phyloP scores from a whole-genome alignment of 352 stramenopile genomes.

The Pythium plurisporium region DNA sequence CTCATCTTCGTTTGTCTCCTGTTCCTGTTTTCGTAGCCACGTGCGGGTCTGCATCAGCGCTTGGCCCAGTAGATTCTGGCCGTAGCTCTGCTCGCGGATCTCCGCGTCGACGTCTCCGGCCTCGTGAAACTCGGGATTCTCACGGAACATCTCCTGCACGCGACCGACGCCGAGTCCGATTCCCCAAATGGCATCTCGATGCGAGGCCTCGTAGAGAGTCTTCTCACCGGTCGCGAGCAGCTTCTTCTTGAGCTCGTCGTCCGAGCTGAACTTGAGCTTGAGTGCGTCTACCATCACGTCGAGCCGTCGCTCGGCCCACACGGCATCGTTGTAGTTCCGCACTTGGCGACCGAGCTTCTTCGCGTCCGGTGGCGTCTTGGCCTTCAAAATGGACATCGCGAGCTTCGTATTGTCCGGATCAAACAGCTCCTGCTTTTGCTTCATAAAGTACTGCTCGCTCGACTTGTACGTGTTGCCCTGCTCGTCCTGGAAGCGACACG shows the following conservation, averaged over 20 bases:
- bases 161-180: conserved; percentile 44
- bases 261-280: conserved; percentile 53
- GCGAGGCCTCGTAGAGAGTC: conserved; percentile 50
- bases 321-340: conserved; percentile 41
- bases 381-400: conserved; percentile 40
- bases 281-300: conserved; percentile 53
- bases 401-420: conserved; percentile 38
- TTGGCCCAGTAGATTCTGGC: conserved; percentile 48
- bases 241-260: conserved; percentile 25
- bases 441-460: conserved; percentile 75
- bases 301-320: conserved; percentile 40
- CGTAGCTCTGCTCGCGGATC: conserved; percentile 35
- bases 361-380: conserved; percentile 37
- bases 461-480: conserved; percentile 40
- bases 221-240: conserved; percentile 46
- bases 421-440: conserved; percentile 65
- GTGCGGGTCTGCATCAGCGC: conserved; percentile 48
- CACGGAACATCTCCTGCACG: conserved; percentile 36
- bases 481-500: conserved; percentile 41
- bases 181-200: conserved; percentile 50
- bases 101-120: conserved; percentile 32
- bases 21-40: conserved; percentile 32
- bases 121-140: conserved; percentile 29
- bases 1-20: background rate
- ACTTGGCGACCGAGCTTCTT: conserved; percentile 56